phyloP scores from a whole-genome alignment of 345 rosid genomes.

The Eutrema yunnanense region DNA sequence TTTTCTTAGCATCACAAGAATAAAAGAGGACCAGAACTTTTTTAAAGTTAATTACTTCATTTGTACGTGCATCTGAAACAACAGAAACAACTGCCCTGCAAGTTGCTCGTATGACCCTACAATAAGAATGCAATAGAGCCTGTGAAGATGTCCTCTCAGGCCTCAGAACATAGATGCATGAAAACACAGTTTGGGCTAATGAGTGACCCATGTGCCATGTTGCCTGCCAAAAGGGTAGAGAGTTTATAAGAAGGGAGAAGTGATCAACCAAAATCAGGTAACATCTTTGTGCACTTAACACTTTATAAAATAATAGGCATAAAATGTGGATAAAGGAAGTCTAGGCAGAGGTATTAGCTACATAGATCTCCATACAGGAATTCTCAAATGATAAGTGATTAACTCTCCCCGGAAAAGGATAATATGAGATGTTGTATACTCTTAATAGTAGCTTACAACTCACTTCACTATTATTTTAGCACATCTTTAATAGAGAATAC shows the following conservation, averaged over 20 bases:
- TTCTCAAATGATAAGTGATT: neutral
- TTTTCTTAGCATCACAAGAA: slow-evolving; percentile 2
- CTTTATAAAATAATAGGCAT: neutral
- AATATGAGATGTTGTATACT: neutral
- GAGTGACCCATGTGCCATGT: slow-evolving; percentile 99
- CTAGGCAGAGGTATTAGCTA: neutral
- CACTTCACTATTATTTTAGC: neutral
- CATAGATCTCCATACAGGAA: neutral
- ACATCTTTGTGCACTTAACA: neutral
- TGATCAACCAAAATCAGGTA: neutral
- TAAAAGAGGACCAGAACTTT: slow-evolving; percentile 30
- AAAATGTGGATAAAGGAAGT: neutral
- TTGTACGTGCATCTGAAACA: slow-evolving; percentile 92
- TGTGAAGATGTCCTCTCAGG: slow-evolving; percentile 87
- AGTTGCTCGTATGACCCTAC: slow-evolving; percentile 76
- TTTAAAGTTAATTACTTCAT: slow-evolving; percentile 89
- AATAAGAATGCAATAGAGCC: slow-evolving; percentile 62
- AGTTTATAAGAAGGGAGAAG: slow-evolving; percentile 10
- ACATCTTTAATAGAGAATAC: slow-evolving; percentile 31
- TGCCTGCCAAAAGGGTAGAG: slow-evolving; percentile 57
- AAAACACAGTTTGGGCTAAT: slow-evolving; percentile 95
- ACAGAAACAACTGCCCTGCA: slow-evolving; percentile 90
- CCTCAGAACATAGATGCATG: slow-evolving; percentile 90
- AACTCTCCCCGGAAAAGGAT: neutral
- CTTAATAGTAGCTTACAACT: neutral